Evolutionary conservation across 305 asterid genomes (phyloP).

Genomic region (Fraxinus angustifolia): DNA sequence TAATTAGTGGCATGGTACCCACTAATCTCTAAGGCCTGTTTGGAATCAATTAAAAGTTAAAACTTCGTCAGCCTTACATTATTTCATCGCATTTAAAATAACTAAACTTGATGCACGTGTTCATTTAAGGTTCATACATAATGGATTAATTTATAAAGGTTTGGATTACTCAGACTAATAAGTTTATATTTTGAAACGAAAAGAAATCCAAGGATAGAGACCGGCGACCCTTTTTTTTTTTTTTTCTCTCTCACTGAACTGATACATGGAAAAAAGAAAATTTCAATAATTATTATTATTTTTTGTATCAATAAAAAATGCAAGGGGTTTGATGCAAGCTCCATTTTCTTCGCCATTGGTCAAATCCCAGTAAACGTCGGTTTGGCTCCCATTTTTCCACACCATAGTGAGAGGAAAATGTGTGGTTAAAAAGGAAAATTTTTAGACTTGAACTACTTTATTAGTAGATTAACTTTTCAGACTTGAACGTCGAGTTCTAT

Average conservation of each 20-base stretch:
- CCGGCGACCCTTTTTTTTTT: too few species aligned
- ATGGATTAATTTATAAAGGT: neutral
- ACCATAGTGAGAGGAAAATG: neutral
- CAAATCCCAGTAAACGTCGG: neutral
- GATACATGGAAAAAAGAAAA: neutral
- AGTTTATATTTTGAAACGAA: neutral
- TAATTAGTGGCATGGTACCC: neutral
- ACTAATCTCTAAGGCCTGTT: neutral
- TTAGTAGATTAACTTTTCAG: neutral
- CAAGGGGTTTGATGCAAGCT: neutral
- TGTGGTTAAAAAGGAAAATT: neutral
- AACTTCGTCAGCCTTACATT: neutral
- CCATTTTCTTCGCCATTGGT: neutral
- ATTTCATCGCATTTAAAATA: neutral
- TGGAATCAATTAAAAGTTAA: neutral
- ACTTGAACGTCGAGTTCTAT: neutral
- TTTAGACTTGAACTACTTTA: neutral
- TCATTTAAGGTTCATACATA: neutral
- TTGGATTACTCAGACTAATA: neutral
- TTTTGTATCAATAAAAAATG: neutral
- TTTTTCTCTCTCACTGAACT: neutral
- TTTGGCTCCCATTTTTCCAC: neutral
- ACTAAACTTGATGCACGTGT: neutral
- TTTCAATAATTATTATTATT: neutral
- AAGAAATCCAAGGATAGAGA: neutral